These are phyloP conservation scores for Colletotrichum sp. DNA, from an alignment of 2,329 filamentous ascomycete genomes.

Conservation along the genomic window DNA sequence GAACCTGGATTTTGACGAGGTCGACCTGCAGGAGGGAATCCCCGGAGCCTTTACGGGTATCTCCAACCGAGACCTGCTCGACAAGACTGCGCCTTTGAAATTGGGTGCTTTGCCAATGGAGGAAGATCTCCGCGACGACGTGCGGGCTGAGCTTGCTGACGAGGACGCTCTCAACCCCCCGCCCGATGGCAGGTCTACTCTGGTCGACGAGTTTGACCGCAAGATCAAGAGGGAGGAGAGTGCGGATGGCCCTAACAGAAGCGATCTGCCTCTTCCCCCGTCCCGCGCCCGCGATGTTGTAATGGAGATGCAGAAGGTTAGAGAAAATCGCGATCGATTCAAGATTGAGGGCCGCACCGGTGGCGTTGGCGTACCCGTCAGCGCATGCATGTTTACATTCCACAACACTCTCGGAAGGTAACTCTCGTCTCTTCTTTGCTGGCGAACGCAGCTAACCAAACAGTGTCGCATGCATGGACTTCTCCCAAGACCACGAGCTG, in stretches of 20 bases:
- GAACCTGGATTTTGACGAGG: slow-evolving; percentile 67
- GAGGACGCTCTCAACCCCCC: slow-evolving; percentile 82
- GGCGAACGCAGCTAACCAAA: slow-evolving; percentile 21
- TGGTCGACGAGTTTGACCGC: slow-evolving; percentile 87
- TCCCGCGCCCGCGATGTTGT: slow-evolving; percentile 89
- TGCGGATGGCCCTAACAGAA: slow-evolving; percentile 78
- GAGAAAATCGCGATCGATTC: slow-evolving; percentile 91
- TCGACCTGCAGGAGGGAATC: slow-evolving; percentile 69
- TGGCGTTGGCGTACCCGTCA: slow-evolving; percentile 82
- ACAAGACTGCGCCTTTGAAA: slow-evolving; percentile 65
- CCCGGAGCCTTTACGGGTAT: slow-evolving; percentile 67
- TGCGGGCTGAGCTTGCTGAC: slow-evolving; percentile 85
- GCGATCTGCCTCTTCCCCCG: slow-evolving; percentile 84
- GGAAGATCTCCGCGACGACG: slow-evolving; percentile 79
- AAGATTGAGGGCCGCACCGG: slow-evolving; percentile 85
- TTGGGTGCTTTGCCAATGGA: slow-evolving; percentile 88
- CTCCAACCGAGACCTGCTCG: slow-evolving; percentile 64
- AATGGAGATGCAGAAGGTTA: slow-evolving; percentile 92
- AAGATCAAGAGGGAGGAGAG: slow-evolving; percentile 90
- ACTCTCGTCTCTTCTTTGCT: slow-evolving; percentile 32
- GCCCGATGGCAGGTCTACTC: slow-evolving; percentile 69
- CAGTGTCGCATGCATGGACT: slow-evolving; percentile 91
- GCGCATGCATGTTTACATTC: slow-evolving; percentile 97
- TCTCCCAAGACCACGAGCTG: slow-evolving; percentile 87
- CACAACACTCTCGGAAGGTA: slow-evolving; percentile 94